A percentile compares a stretch with the other conserved stretches of the same genome.
phyloP scores from a whole-genome alignment of 2,329 filamentous ascomycete species.

The Sporothrix brunneoviolacea region DNA sequence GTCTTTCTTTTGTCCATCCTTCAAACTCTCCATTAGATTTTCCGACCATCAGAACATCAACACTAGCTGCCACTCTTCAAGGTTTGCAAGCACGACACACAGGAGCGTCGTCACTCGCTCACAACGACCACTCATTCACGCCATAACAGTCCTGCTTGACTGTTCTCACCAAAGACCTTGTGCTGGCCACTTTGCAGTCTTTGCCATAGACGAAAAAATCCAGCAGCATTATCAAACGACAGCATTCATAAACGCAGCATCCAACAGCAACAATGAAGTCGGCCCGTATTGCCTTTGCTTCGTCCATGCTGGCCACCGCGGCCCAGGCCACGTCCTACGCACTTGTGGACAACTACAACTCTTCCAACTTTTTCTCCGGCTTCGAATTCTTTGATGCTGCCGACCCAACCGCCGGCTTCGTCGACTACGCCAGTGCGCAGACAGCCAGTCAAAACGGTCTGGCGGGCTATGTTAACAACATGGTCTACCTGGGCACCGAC shows the following conservation, averaged over 20 bases:
- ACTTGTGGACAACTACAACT: conserved; percentile 42
- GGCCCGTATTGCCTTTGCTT: not conserved
- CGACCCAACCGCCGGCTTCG: conserved; percentile 71
- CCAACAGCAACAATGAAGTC: conserved; percentile 16
- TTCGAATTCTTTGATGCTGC: conserved; percentile 49
- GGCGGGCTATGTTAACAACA: conserved; percentile 47
- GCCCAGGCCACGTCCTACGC: conserved; percentile 34
- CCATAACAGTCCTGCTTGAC: too few relatives aligned
- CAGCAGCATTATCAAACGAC: too few relatives aligned
- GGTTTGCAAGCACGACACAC: too few relatives aligned
- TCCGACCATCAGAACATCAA: not conserved
- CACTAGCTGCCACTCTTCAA: not conserved
- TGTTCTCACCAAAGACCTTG: too few relatives aligned
- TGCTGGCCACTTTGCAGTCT: not conserved
- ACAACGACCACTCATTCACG: too few relatives aligned
- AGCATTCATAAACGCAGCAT: too few relatives aligned
- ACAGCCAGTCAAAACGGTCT: conserved; percentile 53
- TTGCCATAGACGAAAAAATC: too few relatives aligned
- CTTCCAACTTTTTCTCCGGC: conserved; percentile 48
- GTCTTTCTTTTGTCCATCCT: not conserved
- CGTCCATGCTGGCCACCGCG: conserved; percentile 12
- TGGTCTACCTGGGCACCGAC: conserved; percentile 66
- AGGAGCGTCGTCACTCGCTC: too few relatives aligned
- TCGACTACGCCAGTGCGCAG: conserved; percentile 57
- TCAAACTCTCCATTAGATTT: not conserved